Conservation (phyloP, 2,329 filamentous ascomycete genomes). For the Geoglossum cookeanum region DNA sequence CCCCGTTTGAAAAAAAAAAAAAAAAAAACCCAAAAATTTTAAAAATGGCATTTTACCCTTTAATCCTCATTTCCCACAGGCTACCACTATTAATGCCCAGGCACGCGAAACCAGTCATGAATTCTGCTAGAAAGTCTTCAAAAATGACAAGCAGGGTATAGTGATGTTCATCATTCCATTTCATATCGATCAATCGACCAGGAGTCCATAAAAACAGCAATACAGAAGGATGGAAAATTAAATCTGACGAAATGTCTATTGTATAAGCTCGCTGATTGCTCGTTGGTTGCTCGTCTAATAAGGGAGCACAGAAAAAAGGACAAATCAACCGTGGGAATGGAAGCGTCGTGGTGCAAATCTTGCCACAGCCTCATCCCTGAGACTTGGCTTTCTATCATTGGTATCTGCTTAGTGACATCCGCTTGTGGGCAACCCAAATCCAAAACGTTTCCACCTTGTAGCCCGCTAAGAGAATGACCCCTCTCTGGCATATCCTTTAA, state of each 20-base stretch:
- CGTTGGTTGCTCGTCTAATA: not conserved
- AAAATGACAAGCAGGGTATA: not conserved
- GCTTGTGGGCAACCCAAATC: not conserved
- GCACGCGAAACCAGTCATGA: not conserved
- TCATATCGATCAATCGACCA: not conserved
- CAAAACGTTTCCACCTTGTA: not conserved
- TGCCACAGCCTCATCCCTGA: not conserved
- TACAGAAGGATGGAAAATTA: not conserved
- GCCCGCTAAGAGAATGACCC: not conserved
- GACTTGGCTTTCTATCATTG: not conserved
- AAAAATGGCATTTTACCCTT: no score
- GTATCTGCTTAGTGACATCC: not conserved
- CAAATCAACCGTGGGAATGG: not conserved
- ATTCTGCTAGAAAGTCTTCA: not conserved
- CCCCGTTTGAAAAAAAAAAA: no score
- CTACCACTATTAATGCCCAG: not conserved
- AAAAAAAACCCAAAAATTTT: no score
- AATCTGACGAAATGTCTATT: slow-evolving; percentile 1
- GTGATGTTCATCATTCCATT: not conserved
- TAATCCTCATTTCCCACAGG: not conserved
- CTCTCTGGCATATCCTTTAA: not conserved
- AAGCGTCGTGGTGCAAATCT: not conserved
- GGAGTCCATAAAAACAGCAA: not conserved
- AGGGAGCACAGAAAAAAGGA: not conserved
- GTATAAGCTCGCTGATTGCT: not conserved